Conservation (phyloP, 163 green algal species). For the Prototheca wickerhamii region DNA sequence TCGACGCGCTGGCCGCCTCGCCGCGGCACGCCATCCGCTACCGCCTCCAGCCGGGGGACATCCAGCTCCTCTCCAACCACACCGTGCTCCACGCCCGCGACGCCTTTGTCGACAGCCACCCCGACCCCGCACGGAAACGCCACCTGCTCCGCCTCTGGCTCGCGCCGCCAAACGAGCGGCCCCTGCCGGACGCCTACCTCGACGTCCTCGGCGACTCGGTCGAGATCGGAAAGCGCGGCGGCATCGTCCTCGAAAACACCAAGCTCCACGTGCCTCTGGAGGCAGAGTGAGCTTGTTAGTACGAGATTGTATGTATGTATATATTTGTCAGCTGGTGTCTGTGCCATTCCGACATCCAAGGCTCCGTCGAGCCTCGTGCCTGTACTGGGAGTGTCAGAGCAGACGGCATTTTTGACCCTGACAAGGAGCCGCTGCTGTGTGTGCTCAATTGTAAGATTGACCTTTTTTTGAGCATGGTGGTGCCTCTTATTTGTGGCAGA, state of each 20-base stretch:
- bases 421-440: too few species aligned
- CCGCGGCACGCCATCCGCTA: constrained; percentile 54
- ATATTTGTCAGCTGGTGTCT: background rate
- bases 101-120: constrained; percentile 43
- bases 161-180: constrained; percentile 38
- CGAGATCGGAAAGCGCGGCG: constrained; percentile 44
- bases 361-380: too few species aligned
- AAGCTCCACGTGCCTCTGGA: constrained; percentile 37
- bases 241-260: constrained; percentile 41
- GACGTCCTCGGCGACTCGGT: constrained; percentile 50
- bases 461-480: too few species aligned
- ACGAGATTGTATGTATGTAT: too few species aligned
- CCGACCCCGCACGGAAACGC: constrained; percentile 38
- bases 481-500: too few species aligned
- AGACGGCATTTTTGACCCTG: too few species aligned
- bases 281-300: constrained; percentile 30
- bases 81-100: constrained; percentile 57
- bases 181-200: constrained; percentile 48
- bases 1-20: constrained; percentile 50
- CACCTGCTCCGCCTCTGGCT: constrained; percentile 81
- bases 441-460: too few species aligned
- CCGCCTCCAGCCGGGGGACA: constrained; percentile 60
- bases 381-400: too few species aligned
- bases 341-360: too few species aligned
- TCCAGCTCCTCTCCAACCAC: constrained; percentile 82